phyloP scores from a whole-genome alignment of 345 rosid species.

The Aurinia saxatilis region DNA sequence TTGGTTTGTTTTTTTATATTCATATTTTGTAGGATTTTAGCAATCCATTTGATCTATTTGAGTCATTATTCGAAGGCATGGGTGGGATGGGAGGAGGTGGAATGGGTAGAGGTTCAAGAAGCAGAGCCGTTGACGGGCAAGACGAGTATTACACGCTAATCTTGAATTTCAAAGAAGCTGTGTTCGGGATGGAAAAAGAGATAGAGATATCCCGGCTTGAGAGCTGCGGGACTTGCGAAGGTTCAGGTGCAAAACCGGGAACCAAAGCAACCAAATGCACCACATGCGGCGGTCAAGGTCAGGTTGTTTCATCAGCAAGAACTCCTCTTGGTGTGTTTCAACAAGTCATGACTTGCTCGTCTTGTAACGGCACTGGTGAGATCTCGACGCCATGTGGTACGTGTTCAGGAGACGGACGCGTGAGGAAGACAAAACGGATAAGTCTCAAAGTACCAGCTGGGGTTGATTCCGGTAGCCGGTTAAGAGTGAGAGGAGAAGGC shows the following conservation, averaged over 20 bases:
- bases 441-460: constrained; percentile 94
- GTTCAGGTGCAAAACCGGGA: constrained; percentile 93
- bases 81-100: constrained; percentile 83
- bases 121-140: constrained; percentile 76
- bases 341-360: constrained; percentile 91
- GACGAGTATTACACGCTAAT: constrained; percentile 82
- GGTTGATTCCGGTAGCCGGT: constrained; percentile 88
- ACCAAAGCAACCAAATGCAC: constrained; percentile 72
- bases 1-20: background rate
- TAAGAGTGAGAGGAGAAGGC: constrained; percentile 90
- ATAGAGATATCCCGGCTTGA: constrained; percentile 88
- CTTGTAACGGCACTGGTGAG: constrained; percentile 80
- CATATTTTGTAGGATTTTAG: constrained; percentile 63
- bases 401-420: constrained; percentile 93
- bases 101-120: constrained; percentile 61
- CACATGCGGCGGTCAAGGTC: constrained; percentile 97
- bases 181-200: constrained; percentile 90
- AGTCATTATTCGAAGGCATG: constrained; percentile 85
- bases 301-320: constrained; percentile 80
- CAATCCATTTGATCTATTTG: constrained; percentile 92
- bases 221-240: constrained; percentile 76
- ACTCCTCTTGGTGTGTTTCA: constrained; percentile 96
- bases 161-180: constrained; percentile 84
- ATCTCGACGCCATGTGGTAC: constrained; percentile 62
- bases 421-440: constrained; percentile 79